Evolutionary conservation across 164 flowering plant genomes (phyloP), one percentile per base, ranked within the genome.

Genomic region (Nelumbo lutea): DNA sequence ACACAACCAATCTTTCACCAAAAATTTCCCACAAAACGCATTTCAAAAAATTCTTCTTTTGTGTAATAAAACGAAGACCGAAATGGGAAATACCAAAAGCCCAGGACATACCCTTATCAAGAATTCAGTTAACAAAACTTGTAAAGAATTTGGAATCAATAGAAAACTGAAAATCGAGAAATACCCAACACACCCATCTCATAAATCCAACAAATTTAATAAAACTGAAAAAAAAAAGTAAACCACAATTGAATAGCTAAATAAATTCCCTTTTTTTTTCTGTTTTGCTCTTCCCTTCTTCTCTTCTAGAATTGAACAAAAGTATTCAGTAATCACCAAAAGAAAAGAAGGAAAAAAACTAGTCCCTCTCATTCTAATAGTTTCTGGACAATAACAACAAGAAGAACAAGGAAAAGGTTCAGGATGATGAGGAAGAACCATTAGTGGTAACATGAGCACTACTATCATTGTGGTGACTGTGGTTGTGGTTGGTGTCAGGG

Each of bases 401-500:
- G 42, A 50, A 47, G 13, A 2, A 9, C 1, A n/a, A 39, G 38
- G 47, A 9, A 47, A 39, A 6, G 42, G 40, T 58, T 75, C 75
- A 82, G 65, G 84, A 83, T 47, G 87, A 77, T 61, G 87, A 79
- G 70, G 82, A 76, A 50, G 84, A 77, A 57, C 81, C 81, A 68
- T 79, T 77, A 63, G 63, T 55, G 53, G 69, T 48, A 71, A 47
- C 65, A 68, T 68, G 71, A 68, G 64, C 64, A 45, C 45, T 56
- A 42, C 42, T 13, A 47, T 3, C 47, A 15, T 53, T 46, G 4
- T 46, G 48, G 7, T 4, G 57, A 9, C n/a, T 53, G 57, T 53
- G 57, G 14, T 53, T 11, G 15, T 53, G 57, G 15, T 9, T 53
- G 15, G 8, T 10, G 14, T 59, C 43, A 0, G 3, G 39, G 15